Percentiles rank a stretch among this genome's conserved stretches.
Conservation (phyloP, 2,329 filamentous ascomycete species). For the Fusarium sp. region DNA sequence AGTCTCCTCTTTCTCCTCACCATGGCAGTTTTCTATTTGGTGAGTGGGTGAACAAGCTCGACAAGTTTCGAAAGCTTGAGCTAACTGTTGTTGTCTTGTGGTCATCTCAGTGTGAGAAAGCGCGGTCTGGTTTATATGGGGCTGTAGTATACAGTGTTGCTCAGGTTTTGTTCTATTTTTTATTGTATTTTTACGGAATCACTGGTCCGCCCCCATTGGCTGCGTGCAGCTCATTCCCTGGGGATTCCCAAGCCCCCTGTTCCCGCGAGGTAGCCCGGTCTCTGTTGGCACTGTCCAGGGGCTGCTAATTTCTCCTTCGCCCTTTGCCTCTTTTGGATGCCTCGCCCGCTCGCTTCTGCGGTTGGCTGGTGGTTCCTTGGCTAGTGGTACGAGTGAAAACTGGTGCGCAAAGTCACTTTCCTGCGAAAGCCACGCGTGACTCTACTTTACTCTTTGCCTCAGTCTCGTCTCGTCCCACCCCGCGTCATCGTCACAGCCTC, state of each 20-base stretch:
- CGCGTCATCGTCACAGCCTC: conserved; percentile 1
- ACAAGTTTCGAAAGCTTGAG: not conserved
- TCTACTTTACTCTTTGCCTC: conserved; percentile 11
- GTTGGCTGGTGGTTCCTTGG: conserved; percentile 34
- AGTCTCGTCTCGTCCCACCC: conserved; percentile 30
- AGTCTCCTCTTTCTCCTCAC: not conserved
- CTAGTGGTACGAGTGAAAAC: conserved; percentile 38
- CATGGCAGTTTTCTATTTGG: no score
- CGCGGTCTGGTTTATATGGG: not conserved
- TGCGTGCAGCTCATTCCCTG: not conserved
- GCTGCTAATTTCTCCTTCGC: conserved; percentile 44
- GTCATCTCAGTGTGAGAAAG: not conserved
- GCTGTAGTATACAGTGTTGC: not conserved
- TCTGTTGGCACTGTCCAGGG: conserved; percentile 14
- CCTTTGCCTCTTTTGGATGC: conserved; percentile 38
- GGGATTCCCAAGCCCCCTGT: not conserved
- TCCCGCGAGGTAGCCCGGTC: not conserved
- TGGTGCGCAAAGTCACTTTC: conserved; percentile 4
- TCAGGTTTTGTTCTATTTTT: not conserved
- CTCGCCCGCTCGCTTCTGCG: conserved; percentile 35
- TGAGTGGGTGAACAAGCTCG: no score
- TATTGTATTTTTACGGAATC: not conserved
- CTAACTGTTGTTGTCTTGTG: not conserved
- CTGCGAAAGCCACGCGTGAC: not conserved
- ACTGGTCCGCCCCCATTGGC: not conserved